Evolutionary conservation across 768 basidiomycete species (phyloP), one percentile per base, ranked within the genome.

Genomic region (Tylopilus rubrobrunneus): DNA sequence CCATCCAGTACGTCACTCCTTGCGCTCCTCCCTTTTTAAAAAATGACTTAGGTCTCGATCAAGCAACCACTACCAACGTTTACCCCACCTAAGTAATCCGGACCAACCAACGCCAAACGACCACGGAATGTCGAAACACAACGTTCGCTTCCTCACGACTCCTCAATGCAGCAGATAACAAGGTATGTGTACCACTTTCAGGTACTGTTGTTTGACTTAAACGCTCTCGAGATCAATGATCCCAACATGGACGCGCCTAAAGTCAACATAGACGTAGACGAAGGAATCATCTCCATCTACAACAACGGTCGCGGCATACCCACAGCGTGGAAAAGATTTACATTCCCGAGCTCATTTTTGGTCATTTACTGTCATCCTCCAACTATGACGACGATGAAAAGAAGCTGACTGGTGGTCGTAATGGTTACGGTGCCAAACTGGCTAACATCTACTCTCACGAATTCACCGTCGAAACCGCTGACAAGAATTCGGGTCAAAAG

Each of bases 331-430:
- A 98, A 74, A 90, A 90, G 65, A 87, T 96, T 7, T 96, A 91
- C 68, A 97, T 99, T 52, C 97, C 97, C 0, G 92, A 98, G 67
- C 79, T 99, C 56, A 98, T 99, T 63, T 99, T 99, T 62, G 97
- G 97, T 7, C 87, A 97, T 67, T 80, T 99, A 17, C 78, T 98
- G 23, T 90, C 96, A 1, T 91, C 88, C 11, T 96, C 93, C 43
- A 98, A 98, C 76, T 98, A 96, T 65, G 96, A 99, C 70, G 97
- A 99, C 62, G 89, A 94, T 70, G 95, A 99, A 76, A 97, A 94
- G 81, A 98, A 97, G 73, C 80, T 98, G 46, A 98, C 94, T 0
- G 97, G 97, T 72, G 97, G 97, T 70, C 85, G 97, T 65, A 99
- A 99, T 64, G 97, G 97, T 65, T 98, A 92, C 65, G 97, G 97